A percentile compares a stretch with the other conserved stretches of the same genome.
Evolutionary conservation across 2,329 filamentous ascomycete species (phyloP).

Genomic region (Rhexocercosporidium sp.): DNA sequence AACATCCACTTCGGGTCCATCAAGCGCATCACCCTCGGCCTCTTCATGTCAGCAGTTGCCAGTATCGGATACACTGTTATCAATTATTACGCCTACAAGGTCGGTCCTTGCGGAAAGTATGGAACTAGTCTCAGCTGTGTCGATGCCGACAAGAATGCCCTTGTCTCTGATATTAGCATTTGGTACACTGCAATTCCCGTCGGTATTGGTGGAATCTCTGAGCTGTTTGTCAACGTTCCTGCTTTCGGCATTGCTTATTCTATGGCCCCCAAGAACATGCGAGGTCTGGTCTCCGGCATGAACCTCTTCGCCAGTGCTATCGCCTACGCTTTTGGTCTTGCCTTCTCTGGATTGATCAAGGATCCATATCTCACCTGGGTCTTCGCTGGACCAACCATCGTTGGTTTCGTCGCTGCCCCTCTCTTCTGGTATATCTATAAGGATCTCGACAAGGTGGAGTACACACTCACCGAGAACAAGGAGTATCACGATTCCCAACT

Average conservation of each 20-base stretch:
- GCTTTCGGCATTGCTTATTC: conserved; percentile 59
- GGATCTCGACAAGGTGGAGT: conserved; percentile 54
- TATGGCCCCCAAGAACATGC: conserved; percentile 56
- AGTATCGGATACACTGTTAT: conserved; percentile 61
- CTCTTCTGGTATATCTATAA: conserved; percentile 54
- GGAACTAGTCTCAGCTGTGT: conserved; percentile 35
- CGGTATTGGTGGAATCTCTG: conserved; percentile 55
- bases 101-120: conserved; percentile 59
- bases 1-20: conserved; percentile 74
- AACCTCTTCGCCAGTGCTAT: conserved; percentile 54
- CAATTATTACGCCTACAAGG: conserved; percentile 67
- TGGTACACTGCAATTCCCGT: conserved; percentile 61
- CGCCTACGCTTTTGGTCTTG: conserved; percentile 52
- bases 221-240: conserved; percentile 58
- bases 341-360: conserved; percentile 51
- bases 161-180: conserved; percentile 32
- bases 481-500: conserved; percentile 11
- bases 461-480: conserved; percentile 46
- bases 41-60: conserved; percentile 65
- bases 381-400: conserved; percentile 54
- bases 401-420: conserved; percentile 50
- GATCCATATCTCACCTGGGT: conserved; percentile 58
- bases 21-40: conserved; percentile 74
- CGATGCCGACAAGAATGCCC: conserved; percentile 29
- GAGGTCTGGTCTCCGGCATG: conserved; percentile 55